Evolutionary conservation across 169 alveolate genomes (phyloP), one percentile per base, ranked within the genome.

Genomic region (Plasmodium adleri): DNA sequence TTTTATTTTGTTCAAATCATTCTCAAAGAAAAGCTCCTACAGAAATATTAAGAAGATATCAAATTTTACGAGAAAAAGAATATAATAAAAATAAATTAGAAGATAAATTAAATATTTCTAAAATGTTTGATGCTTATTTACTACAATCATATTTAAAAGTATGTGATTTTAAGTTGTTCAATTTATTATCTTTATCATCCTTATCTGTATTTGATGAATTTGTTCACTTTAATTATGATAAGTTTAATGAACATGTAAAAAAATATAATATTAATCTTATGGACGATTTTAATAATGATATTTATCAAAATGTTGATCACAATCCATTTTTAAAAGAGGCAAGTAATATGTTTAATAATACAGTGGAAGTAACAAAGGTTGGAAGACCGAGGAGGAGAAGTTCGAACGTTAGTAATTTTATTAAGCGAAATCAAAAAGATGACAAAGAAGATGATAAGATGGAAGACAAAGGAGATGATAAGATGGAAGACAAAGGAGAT

Each of bases 1-100:
- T 92, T 64, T 85, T 94, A 47, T 88, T 92, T 22, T 94, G 96
- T 50, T 95, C 95, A 22, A 86, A 78, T 47, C 96, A 94, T 78
- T 93, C 96, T 3, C 92, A 89, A 32, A 95, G 90, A 39, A 68
- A 92, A 73, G 95, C 96, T 1, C 96, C 96, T 47, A 94, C 96
- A n/a, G 94, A 88, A 28, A 83, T 94, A 12, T 83, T 94, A 72
- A 93, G 96, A 52, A 94, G 92, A 76, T 86, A 92, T 50, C 96
- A 94, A 92, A 59, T 86, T 58, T 58, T 88, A 58, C 74, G 93
- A 49, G 92, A 91, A 67, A 73, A 89, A 78, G 88, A 91, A 76
- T 88, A 59, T 72, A 56, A 62, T 52, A 92, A 88, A 93, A 91
- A 90, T 62, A 92, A 83, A 83, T 68, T 83, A 62, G 91, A 83